These are phyloP conservation scores for Ambrosia hybrid DNA, from an alignment of 140 eudicot species.

Conservation along the genomic window DNA sequence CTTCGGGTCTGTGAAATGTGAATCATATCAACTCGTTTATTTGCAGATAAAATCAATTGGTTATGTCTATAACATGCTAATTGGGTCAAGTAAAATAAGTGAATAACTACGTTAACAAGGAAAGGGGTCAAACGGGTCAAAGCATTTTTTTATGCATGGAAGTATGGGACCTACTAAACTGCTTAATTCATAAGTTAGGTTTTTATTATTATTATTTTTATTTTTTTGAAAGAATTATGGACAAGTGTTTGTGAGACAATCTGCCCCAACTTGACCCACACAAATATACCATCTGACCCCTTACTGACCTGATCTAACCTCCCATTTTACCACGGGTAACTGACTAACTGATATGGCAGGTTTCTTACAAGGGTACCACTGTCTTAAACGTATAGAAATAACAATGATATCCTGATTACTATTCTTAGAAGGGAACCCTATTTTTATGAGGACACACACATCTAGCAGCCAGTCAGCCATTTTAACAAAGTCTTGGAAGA, in stretches of 20 bases:
- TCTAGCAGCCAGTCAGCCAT: no score
- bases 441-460: no score
- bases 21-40: background rate
- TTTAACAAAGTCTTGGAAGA: no score
- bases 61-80: background rate
- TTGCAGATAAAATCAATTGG: background rate
- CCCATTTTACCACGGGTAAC: no score
- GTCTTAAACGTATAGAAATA: no score
- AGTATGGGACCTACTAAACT: background rate
- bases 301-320: no score
- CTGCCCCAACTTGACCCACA: background rate
- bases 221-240: no score
- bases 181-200: background rate
- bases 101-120: background rate
- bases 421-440: no score
- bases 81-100: background rate
- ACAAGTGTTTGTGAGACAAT: background rate
- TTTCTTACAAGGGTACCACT: no score
- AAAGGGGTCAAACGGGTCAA: background rate
- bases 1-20: constrained; percentile 65
- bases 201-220: no score
- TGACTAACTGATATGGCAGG: no score
- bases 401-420: no score
- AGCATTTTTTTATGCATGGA: background rate
- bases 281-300: background rate